These are phyloP conservation scores for Daldinia sp. DNA, from an alignment of 2,329 filamentous ascomycete genomes.

Conservation along the genomic window DNA sequence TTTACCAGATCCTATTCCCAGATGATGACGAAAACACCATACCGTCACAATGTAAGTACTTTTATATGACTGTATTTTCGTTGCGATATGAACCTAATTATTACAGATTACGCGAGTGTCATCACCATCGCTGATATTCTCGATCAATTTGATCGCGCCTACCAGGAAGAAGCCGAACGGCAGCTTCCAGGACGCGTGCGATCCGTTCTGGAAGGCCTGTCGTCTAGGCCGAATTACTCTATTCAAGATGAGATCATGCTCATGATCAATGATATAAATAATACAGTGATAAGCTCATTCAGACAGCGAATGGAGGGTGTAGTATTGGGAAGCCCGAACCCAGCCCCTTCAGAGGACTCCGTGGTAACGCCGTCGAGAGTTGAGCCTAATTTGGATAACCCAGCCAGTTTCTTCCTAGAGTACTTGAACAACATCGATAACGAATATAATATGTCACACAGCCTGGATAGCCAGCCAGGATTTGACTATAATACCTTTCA, in stretches of 20 bases:
- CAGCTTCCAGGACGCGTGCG: not conserved
- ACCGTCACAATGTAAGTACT: not conserved
- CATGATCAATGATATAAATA: not conserved
- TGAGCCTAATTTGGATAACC: not conserved
- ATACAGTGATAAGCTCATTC: not conserved
- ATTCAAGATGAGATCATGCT: not conserved
- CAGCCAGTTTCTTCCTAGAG: not conserved
- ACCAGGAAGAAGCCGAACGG: not conserved
- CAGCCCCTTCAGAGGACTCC: not conserved
- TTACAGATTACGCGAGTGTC: not conserved
- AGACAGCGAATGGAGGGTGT: not conserved
- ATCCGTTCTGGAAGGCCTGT: not conserved
- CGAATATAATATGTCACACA: not conserved
- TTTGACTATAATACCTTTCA: not conserved
- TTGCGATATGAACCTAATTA: not conserved
- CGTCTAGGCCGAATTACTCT: not conserved
- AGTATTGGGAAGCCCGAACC: not conserved
- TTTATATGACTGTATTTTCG: not conserved
- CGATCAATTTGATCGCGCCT: not conserved
- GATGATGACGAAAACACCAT: not conserved
- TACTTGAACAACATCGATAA: not conserved
- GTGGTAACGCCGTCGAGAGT: not conserved
- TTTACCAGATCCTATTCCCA: conserved; percentile 3
- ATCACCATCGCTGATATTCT: conserved; percentile 2
- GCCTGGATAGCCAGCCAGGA: not conserved